phyloP scores from a whole-genome alignment of 345 rosid species.

The Hibiscus mutabilis region DNA sequence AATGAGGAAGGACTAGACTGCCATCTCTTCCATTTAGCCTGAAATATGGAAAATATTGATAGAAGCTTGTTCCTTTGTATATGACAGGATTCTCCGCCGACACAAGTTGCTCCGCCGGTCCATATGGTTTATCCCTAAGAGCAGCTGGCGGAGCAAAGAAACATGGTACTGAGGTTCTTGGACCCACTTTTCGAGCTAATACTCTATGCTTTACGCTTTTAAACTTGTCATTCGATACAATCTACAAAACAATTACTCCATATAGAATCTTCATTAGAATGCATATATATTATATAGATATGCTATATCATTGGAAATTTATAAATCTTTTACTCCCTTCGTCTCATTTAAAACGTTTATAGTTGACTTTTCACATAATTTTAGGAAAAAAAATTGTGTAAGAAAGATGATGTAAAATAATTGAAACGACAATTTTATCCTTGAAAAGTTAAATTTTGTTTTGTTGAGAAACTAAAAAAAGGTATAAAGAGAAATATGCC shows the following conservation, averaged over 20 bases:
- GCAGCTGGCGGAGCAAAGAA: constrained; percentile 16
- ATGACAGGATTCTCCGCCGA: neutral
- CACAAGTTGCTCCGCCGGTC: neutral
- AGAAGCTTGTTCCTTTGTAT: neutral
- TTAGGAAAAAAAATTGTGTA: no score
- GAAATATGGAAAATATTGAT: neutral
- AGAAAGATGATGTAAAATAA: no score
- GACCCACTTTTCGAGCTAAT: constrained; percentile 10
- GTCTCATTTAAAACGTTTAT: no score
- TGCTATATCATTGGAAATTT: no score
- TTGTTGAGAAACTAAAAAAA: no score
- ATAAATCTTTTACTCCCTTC: no score
- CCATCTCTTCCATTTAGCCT: neutral
- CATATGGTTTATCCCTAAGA: neutral
- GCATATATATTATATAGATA: no score
- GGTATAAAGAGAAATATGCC: no score
- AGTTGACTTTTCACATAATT: no score
- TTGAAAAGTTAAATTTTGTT: no score
- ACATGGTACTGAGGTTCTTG: constrained; percentile 32
- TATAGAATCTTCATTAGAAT: no score
- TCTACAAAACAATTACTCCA: constrained; percentile 16
- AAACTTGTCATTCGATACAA: constrained; percentile 19
- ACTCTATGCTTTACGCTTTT: constrained; percentile 28
- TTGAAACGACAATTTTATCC: no score
- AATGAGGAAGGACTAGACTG: neutral